Percentiles rank a stretch among this genome's conserved stretches.
phyloP scores from a whole-genome alignment of 163 green algal genomes.

The Picocystis sp. region DNA sequence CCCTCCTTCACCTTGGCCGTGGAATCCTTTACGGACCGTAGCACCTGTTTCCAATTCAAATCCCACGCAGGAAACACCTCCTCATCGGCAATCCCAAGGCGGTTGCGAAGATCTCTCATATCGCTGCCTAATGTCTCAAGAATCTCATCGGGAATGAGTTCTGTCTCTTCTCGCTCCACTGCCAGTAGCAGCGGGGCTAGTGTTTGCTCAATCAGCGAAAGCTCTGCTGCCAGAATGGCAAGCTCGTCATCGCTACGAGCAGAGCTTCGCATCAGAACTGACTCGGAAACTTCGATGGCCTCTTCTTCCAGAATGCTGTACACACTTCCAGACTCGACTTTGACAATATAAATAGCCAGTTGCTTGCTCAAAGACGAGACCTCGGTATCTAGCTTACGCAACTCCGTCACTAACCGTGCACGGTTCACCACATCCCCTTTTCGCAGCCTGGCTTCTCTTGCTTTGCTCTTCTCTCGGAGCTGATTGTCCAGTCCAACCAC shows the following conservation, averaged over 20 bases:
- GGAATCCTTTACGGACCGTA: slow-evolving; percentile 24
- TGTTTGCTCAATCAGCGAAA: slow-evolving; percentile 39
- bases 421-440: slow-evolving; percentile 36
- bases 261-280: too few species aligned
- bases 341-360: too few species aligned
- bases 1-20: slow-evolving; percentile 56
- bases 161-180: slow-evolving; percentile 5
- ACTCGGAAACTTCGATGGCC: too few species aligned
- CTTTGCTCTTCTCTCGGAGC: slow-evolving; percentile 67
- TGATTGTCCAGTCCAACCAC: slow-evolving; percentile 49
- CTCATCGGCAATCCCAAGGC: slow-evolving; percentile 44
- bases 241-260: slow-evolving; percentile 48
- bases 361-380: slow-evolving; percentile 13
- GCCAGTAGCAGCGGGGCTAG: slow-evolving; percentile 2
- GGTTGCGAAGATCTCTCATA: slow-evolving; percentile 62
- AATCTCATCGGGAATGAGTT: slow-evolving; percentile 46
- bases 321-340: too few species aligned
- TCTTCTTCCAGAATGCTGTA: too few species aligned
- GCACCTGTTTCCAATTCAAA: background rate
- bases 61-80: background rate
- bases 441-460: slow-evolving; percentile 51
- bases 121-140: slow-evolving; percentile 56
- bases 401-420: slow-evolving; percentile 33
- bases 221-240: slow-evolving; percentile 73
- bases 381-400: slow-evolving; percentile 36